Percentiles rank a stretch among this genome's conserved stretches.
Conservation (phyloP, 768 basidiomycete genomes). For the Wakefieldia striispora region DNA sequence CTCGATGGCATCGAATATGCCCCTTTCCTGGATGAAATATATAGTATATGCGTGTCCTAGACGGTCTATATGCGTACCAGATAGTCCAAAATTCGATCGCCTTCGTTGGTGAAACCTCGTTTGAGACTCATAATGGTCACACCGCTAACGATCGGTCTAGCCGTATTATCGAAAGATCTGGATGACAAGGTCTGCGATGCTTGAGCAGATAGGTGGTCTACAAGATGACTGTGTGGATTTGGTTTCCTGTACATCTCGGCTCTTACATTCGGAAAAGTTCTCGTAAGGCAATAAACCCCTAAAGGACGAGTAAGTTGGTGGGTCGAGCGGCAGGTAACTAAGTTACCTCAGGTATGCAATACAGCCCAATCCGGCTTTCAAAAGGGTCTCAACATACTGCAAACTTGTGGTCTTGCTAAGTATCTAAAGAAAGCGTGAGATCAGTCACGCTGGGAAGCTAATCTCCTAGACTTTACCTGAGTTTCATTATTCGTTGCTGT, state of each 20-base stretch:
- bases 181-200: slow-evolving; percentile 32
- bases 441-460: slow-evolving; percentile 3
- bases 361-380: slow-evolving; percentile 71
- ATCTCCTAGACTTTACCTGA: slow-evolving; percentile 17
- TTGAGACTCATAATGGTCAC: slow-evolving; percentile 74
- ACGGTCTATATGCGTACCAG: slow-evolving; percentile 48
- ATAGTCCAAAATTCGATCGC: slow-evolving; percentile 78
- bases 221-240: background rate
- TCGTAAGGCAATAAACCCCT: slow-evolving; percentile 79
- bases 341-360: slow-evolving; percentile 73
- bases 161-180: slow-evolving; percentile 38
- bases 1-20: slow-evolving; percentile 83
- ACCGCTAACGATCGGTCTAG: slow-evolving; percentile 49
- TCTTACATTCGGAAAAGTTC: slow-evolving; percentile 68
- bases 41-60: slow-evolving; percentile 10
- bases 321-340: background rate
- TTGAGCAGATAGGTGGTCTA: slow-evolving; percentile 31
- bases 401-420: slow-evolving; percentile 61
- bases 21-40: slow-evolving; percentile 58
- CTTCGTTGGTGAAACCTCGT: slow-evolving; percentile 78
- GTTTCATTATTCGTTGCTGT: slow-evolving; percentile 16
- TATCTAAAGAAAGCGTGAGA: slow-evolving; percentile 28
- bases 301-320: slow-evolving; percentile 9
- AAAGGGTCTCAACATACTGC: slow-evolving; percentile 66
- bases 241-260: background rate